Percentiles rank a stretch among this genome's conserved stretches.
phyloP scores from a whole-genome alignment of 2,329 filamentous ascomycete species.

The Gaeumannomyces tritici region DNA sequence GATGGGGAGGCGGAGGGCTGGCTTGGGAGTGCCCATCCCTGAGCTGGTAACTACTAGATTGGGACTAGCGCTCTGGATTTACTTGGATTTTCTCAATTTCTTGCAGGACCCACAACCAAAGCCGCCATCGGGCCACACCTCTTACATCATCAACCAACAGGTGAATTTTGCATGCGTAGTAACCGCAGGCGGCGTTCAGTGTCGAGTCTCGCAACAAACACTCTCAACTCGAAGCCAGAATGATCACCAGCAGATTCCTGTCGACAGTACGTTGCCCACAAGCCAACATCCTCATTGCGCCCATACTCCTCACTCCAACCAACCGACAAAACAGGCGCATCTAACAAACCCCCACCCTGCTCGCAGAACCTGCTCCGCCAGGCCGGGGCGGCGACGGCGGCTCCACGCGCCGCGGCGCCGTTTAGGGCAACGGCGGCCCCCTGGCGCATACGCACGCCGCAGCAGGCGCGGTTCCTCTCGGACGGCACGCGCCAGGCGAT shows the following conservation, averaged over 20 bases:
- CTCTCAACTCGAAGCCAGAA: not conserved
- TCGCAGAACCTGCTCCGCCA: conserved; percentile 2
- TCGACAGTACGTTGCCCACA: not conserved
- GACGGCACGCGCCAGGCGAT: conserved; percentile 73
- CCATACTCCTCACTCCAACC: not conserved
- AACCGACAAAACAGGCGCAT: not conserved
- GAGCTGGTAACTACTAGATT: no score
- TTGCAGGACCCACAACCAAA: not conserved
- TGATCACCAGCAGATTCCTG: conserved; percentile 1
- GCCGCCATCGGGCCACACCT: no score
- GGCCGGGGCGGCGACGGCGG: not conserved
- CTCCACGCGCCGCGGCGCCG: not conserved
- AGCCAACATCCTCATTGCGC: no score
- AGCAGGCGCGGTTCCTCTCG: conserved; percentile 62
- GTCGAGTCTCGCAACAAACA: not conserved
- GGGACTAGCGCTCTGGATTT: no score
- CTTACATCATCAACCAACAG: not conserved
- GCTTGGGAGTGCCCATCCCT: no score
- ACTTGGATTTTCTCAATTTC: not conserved
- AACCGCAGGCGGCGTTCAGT: no score
- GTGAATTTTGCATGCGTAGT: not conserved
- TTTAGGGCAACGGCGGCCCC: not conserved
- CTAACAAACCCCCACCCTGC: not conserved
- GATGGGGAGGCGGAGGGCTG: no score
- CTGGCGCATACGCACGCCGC: not conserved